Evolutionary conservation across 192 early-diverging fungal genomes (phyloP).

Genomic region (Umbelopsis isabellina): DNA sequence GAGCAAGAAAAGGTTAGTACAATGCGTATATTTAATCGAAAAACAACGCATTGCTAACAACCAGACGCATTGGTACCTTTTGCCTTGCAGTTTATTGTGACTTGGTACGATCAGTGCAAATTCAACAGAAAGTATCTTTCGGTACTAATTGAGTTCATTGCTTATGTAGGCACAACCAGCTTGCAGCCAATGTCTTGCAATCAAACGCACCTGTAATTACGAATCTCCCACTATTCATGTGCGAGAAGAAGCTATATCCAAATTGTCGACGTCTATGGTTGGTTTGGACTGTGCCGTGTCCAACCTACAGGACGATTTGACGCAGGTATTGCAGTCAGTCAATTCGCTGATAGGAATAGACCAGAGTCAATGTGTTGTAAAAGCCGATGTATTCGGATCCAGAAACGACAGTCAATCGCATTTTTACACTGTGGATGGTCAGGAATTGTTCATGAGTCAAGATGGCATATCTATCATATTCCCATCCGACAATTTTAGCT

Average conservation of each 20-base stretch:
- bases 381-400: too few relatives aligned
- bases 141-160: not conserved
- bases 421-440: too few relatives aligned
- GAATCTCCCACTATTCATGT: slow-evolving; percentile 15
- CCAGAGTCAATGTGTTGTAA: not conserved
- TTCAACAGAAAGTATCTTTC: not conserved
- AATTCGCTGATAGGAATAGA: not conserved
- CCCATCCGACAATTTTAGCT: too few relatives aligned
- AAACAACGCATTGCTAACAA: not conserved
- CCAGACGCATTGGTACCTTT: not conserved
- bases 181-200: slow-evolving; percentile 7
- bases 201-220: not conserved
- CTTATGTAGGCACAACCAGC: not conserved
- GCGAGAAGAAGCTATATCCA: slow-evolving; percentile 20
- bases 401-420: not conserved
- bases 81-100: slow-evolving; percentile 21
- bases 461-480: too few relatives aligned
- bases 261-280: not conserved
- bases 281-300: not conserved
- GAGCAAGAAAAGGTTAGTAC: slow-evolving; percentile 21
- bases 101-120: not conserved
- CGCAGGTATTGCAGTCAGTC: not conserved
- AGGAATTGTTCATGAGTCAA: too few relatives aligned
- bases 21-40: not conserved
- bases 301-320: slow-evolving; percentile 1